phyloP scores from a whole-genome alignment of 805 yeast genomes.

The Suhomyces vadensis region DNA sequence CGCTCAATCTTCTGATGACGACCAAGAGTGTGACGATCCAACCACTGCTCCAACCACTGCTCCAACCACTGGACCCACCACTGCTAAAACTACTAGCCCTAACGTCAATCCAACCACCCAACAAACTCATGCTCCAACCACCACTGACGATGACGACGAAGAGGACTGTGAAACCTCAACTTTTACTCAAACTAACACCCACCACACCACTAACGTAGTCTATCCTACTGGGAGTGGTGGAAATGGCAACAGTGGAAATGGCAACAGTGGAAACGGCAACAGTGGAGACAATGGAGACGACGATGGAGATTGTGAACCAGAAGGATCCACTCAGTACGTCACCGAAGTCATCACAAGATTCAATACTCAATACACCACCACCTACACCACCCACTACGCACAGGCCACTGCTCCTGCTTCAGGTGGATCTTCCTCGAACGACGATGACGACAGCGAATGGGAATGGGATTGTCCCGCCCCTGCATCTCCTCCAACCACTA shows the following conservation, averaged over 20 bases:
- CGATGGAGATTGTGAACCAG: slow-evolving; percentile 11
- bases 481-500: slow-evolving; percentile 4
- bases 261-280: slow-evolving; percentile 1
- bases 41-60: slow-evolving; percentile 5
- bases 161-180: slow-evolving; percentile 14
- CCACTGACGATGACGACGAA: slow-evolving; percentile 8
- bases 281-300: slow-evolving; percentile 1
- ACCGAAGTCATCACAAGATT: neutral
- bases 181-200: slow-evolving; percentile 1
- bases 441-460: neutral
- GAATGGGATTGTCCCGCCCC: slow-evolving; percentile 2
- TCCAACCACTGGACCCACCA: slow-evolving; percentile 5
- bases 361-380: slow-evolving; percentile 14
- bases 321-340: slow-evolving; percentile 4
- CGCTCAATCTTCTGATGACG: slow-evolving; percentile 15
- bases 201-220: neutral
- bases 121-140: neutral
- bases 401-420: slow-evolving; percentile 6
- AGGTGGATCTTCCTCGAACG: neutral
- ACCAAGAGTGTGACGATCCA: slow-evolving; percentile 13
- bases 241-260: slow-evolving; percentile 7
- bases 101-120: neutral
- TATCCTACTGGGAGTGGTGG: neutral
- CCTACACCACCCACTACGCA: slow-evolving; percentile 3
- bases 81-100: slow-evolving; percentile 4